Conservation (phyloP, 169 alveolate genomes). For the Plasmodium ovale region DNA sequence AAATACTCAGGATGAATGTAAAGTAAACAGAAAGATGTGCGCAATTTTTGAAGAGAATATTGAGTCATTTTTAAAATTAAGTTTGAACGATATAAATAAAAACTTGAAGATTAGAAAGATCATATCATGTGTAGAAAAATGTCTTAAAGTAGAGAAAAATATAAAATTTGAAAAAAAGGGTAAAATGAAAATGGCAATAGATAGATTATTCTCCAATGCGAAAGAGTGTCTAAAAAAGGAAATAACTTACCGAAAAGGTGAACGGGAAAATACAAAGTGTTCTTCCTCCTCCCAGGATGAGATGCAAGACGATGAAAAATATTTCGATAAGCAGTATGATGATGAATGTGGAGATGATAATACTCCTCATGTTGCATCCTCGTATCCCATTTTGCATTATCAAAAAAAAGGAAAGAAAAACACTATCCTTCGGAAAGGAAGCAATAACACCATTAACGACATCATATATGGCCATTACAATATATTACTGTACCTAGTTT, state of each 20-base stretch:
- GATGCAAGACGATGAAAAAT: neutral
- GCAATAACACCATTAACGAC: constrained; percentile 16
- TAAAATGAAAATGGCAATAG: constrained; percentile 16
- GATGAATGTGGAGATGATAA: constrained; percentile 3
- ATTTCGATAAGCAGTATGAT: neutral
- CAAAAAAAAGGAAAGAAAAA: constrained; percentile 17
- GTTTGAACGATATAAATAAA: constrained; percentile 30
- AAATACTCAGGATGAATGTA: neutral
- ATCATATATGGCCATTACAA: constrained; percentile 55
- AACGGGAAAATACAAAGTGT: neutral
- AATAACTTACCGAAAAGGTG: constrained; percentile 37
- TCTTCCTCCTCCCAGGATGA: neutral
- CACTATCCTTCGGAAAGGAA: neutral
- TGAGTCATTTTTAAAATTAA: constrained; percentile 26
- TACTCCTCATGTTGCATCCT: neutral
- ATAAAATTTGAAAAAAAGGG: constrained; percentile 1
- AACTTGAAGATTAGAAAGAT: constrained; percentile 50
- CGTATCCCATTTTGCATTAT: too few relatives aligned
- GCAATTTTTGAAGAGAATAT: constrained; percentile 6
- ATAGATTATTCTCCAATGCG: constrained; percentile 25
- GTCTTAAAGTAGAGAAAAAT: constrained; percentile 42
- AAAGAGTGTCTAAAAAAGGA: constrained; percentile 31
- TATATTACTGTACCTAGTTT: constrained; percentile 38
- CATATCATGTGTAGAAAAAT: constrained; percentile 29
- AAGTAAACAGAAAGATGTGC: neutral